Evolutionary conservation across 805 yeast genomes (phyloP), one percentile per base, ranked within the genome.

Genomic region (Cyberlindnera maritima): DNA sequence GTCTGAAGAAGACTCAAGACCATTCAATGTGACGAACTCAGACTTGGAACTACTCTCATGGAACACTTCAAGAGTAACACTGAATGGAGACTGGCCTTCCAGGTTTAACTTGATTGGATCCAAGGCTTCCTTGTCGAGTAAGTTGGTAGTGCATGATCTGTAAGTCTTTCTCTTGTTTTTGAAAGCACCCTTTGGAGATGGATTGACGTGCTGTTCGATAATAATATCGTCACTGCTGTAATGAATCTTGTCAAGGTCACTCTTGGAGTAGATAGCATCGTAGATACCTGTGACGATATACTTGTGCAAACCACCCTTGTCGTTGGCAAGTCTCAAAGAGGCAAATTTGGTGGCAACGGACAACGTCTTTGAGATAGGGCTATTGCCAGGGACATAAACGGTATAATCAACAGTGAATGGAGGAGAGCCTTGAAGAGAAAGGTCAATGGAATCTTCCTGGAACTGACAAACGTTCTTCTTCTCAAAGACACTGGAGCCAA

Each of bases 351-450:
- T 76, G 1, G 80, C 74, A 7, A 81, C 77, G 42, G 79, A 80
- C 21, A 77, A 56, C 8, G 63, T 57, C 42, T 69, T 71, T 53
- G 52, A 60, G 20, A 57, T 52, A 49, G 52, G 61, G 43, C 61
- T 64, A 1, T 88, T 88, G 56, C 67, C 70, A 7, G 94, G 91
- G 34, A 73, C 66, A 23, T 67, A 67, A 14, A 85, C 65, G n/a
- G 79, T 76, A 61, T 89, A 88, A 34, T 78, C 80, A 21, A 90
- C 67, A n/a, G 76, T 65, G 53, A 88, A 88, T 20, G 92, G 91
- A 1, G 82, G 72, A 6, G 76, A 64, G 1, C 89, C 92, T 34
- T 66, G 66, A 31, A 85, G 62, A 2, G 72, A 61, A 29, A 86
- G 51, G 44, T 77, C 83, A 28, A 79, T 60, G 2, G 74, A 66